Conservation (phyloP, 1,284 basidiomycete genomes). For the Pseudozyma sp. region DNA sequence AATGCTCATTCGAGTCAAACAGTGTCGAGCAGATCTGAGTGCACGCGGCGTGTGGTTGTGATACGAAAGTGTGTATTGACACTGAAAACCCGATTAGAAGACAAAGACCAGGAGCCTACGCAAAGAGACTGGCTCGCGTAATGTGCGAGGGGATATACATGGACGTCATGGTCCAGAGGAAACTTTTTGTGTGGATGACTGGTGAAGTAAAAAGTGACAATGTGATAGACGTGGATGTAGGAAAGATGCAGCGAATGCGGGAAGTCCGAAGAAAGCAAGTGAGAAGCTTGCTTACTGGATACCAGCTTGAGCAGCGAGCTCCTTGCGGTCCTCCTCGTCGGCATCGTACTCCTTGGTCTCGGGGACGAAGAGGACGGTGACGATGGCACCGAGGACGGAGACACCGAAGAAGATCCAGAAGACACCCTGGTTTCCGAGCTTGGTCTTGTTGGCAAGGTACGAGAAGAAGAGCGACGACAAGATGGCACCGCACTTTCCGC, state of each 20-base stretch:
- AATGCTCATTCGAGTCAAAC: too few relatives aligned
- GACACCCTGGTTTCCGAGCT: slow-evolving; percentile 50
- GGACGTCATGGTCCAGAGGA: slow-evolving; percentile 12
- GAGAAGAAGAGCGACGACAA: slow-evolving; percentile 69
- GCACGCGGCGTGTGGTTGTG: too few relatives aligned
- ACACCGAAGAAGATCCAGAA: slow-evolving; percentile 67
- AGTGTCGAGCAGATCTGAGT: too few relatives aligned
- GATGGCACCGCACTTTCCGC: slow-evolving; percentile 72
- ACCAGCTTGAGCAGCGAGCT: slow-evolving; percentile 52
- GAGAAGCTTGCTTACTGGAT: slow-evolving; percentile 22
- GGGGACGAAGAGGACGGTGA: slow-evolving; percentile 55
- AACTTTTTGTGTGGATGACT: slow-evolving; percentile 3
- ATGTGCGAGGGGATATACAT: slow-evolving; percentile 29
- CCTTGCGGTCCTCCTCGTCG: slow-evolving; percentile 62
- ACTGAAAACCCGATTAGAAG: slow-evolving; percentile 19
- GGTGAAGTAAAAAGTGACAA: too few relatives aligned
- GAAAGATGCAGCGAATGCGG: background rate
- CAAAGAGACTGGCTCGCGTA: slow-evolving; percentile 12
- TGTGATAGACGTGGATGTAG: background rate
- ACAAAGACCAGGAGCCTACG: slow-evolving; percentile 3
- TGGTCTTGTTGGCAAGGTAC: slow-evolving; percentile 42
- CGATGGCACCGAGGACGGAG: slow-evolving; percentile 54
- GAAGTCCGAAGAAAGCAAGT: background rate
- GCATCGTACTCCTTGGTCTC: slow-evolving; percentile 65
- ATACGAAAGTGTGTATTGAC: slow-evolving; percentile 5